Conservation (phyloP, 306 rosid genomes). For the Mimosa pudica region DNA sequence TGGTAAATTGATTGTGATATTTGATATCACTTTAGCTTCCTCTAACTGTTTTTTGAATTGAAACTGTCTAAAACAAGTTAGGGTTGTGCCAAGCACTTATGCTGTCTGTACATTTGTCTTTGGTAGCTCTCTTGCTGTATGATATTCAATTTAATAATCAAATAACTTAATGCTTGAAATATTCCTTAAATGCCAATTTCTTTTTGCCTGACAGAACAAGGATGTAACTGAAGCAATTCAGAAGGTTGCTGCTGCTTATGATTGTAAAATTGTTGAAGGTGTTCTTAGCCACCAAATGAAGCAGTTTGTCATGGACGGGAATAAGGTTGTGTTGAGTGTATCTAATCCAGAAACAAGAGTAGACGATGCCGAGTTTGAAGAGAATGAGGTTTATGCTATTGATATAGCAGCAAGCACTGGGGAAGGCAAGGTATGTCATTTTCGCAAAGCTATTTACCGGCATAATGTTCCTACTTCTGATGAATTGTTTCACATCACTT, state of each 20-base stretch:
- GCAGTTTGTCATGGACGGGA: conserved; percentile 81
- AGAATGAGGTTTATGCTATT: conserved; percentile 67
- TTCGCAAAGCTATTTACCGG: not conserved
- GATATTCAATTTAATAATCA: not conserved
- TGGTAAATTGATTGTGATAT: conserved; percentile 59
- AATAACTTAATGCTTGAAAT: not conserved
- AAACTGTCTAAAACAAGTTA: not conserved
- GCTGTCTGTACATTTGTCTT: not conserved
- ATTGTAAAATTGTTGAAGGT: conserved; percentile 78
- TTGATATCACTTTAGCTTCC: conserved; percentile 29
- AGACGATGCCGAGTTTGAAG: conserved; percentile 76
- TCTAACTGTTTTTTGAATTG: conserved; percentile 57
- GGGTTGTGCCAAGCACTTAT: conserved; percentile 1
- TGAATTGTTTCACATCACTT: conserved; percentile 11
- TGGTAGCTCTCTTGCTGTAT: not conserved
- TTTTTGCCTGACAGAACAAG: conserved; percentile 56
- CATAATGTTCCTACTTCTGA: conserved; percentile 1
- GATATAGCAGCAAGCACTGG: conserved; percentile 78
- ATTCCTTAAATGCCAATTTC: not conserved
- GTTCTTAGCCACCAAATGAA: conserved; percentile 85
- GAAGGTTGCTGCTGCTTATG: conserved; percentile 73
- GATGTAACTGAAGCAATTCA: conserved; percentile 77
- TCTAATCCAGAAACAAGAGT: conserved; percentile 68
- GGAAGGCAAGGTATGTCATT: conserved; percentile 61
- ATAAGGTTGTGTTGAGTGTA: conserved; percentile 68